These are phyloP conservation scores for Santalum album DNA, from an alignment of 164 flowering plant genomes.

Conservation along the genomic window DNA sequence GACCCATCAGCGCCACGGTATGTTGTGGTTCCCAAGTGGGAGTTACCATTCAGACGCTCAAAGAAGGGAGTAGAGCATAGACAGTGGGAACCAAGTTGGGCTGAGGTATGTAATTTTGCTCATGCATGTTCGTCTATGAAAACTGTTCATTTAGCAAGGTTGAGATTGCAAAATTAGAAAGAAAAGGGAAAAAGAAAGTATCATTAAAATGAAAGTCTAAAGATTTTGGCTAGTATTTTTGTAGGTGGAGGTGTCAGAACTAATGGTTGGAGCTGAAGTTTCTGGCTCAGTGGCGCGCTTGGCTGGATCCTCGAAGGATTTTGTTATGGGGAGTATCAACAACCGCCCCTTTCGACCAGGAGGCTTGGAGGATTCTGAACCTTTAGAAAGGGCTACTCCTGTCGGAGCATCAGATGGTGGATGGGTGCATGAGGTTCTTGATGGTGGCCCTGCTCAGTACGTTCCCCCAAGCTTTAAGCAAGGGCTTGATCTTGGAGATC, in stretches of 20 bases:
- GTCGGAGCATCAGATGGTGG: conserved; percentile 68
- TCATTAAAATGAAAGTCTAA: too few relatives aligned
- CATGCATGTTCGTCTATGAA: neutral
- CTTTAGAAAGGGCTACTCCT: conserved; percentile 52
- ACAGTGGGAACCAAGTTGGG: conserved; percentile 67
- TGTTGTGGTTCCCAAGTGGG: conserved; percentile 71
- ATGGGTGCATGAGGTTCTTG: conserved; percentile 70
- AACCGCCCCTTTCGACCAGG: conserved; percentile 96
- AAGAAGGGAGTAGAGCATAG: conserved; percentile 19
- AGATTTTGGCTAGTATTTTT: too few relatives aligned
- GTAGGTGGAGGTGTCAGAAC: conserved; percentile 69
- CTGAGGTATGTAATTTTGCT: conserved; percentile 47
- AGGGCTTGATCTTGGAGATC: conserved; percentile 75
- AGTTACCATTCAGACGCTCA: conserved; percentile 65
- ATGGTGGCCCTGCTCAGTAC: conserved; percentile 61
- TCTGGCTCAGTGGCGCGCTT: conserved; percentile 58
- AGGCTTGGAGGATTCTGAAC: conserved; percentile 66
- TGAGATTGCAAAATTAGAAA: too few relatives aligned
- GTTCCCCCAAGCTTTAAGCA: conserved; percentile 69
- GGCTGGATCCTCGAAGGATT: conserved; percentile 74
- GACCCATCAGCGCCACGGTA: conserved; percentile 72
- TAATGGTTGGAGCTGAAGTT: conserved; percentile 54
- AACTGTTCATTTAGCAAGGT: too few relatives aligned
- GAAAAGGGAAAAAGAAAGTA: too few relatives aligned
- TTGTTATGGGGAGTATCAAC: conserved; percentile 72